These are phyloP conservation scores for Silene uniflora DNA, from an alignment of 148 eudicot genomes.

Conservation along the genomic window DNA sequence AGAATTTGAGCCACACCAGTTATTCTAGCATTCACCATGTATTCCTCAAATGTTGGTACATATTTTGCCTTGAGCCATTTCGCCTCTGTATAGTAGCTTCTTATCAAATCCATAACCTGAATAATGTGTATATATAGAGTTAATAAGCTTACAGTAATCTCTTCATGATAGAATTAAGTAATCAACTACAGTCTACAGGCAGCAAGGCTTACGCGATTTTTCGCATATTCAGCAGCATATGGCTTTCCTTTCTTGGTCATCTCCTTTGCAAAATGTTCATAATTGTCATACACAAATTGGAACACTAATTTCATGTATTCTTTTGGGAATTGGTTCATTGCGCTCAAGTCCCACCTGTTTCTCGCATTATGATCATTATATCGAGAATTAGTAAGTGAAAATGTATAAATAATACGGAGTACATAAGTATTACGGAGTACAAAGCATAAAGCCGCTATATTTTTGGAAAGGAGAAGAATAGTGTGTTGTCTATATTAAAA, in stretches of 20 bases:
- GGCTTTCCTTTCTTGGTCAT: constrained; percentile 23
- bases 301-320: constrained; percentile 21
- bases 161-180: no score
- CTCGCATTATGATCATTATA: no score
- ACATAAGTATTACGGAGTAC: no score
- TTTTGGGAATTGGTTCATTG: constrained; percentile 11
- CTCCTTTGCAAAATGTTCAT: background rate
- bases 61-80: constrained; percentile 27
- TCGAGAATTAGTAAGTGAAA: no score
- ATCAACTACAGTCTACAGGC: no score
- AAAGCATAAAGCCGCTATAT: no score
- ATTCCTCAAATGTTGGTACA: constrained; percentile 30
- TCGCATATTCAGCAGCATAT: constrained; percentile 18
- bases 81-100: constrained; percentile 24
- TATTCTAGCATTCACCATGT: constrained; percentile 27
- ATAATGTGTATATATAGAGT: no score
- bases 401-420: no score
- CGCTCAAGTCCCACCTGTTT: constrained; percentile 27
- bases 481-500: no score
- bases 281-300: constrained; percentile 8
- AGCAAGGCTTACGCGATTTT: constrained; percentile 18
- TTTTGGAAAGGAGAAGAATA: no score
- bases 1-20: constrained; percentile 22
- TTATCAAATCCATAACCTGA: constrained; percentile 30
- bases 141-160: no score